phyloP scores from a whole-genome alignment of 495 filamentous ascomycete genomes.

The Talaromyces thailandensis region DNA sequence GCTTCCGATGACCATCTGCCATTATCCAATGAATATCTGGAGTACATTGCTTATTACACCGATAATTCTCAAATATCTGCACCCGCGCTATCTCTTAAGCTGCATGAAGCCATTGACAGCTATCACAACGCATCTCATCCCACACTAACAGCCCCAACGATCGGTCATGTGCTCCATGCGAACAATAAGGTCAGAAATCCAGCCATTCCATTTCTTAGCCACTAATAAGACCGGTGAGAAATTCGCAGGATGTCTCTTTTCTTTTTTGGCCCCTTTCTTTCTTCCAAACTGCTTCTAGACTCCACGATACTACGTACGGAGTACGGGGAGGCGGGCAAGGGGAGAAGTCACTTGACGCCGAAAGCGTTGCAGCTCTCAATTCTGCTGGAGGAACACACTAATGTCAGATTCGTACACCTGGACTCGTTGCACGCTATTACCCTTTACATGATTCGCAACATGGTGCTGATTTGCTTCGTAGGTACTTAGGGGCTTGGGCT shows the following conservation, averaged over 20 bases:
- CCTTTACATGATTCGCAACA: not conserved
- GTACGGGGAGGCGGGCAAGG: not conserved
- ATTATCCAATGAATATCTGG: not conserved
- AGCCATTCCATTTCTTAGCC: not conserved
- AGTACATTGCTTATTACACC: not conserved
- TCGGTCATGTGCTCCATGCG: not conserved
- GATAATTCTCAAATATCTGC: not conserved
- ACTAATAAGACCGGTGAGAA: not conserved
- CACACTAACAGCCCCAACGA: conserved; percentile 1
- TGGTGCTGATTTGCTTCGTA: not conserved
- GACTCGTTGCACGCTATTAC: not conserved
- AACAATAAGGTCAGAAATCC: not conserved
- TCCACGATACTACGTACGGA: not conserved
- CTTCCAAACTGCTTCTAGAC: not conserved
- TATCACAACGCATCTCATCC: conserved; percentile 2
- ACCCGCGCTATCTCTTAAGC: not conserved
- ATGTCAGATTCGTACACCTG: not conserved
- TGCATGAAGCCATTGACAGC: not conserved
- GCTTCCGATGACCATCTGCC: not conserved
- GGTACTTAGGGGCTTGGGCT: not conserved
- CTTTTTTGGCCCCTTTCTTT: not conserved
- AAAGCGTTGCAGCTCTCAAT: not conserved
- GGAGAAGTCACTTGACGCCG: not conserved
- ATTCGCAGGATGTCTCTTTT: not conserved
- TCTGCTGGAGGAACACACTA: not conserved